phyloP scores from a whole-genome alignment of 192 early-diverging fungal species.

The Coemansia sp. region DNA sequence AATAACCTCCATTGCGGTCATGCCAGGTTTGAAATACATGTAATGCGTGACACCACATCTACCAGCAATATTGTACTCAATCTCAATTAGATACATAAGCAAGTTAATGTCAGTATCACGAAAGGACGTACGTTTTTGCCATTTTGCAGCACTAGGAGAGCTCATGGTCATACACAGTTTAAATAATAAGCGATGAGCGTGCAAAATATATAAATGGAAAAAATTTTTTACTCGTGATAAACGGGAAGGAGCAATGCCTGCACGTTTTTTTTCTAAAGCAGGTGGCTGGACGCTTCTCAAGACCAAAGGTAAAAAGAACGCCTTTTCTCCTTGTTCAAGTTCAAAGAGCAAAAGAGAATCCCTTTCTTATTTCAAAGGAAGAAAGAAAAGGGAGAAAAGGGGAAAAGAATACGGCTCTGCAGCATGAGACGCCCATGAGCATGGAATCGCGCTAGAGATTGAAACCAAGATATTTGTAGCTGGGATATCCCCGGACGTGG shows the following conservation, averaged over 20 bases:
- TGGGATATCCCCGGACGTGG: not conserved
- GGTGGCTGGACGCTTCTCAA: not conserved
- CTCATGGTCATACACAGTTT: not conserved
- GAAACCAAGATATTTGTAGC: not conserved
- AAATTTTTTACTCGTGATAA: not conserved
- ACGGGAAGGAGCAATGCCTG: not conserved
- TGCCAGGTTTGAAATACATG: slow-evolving; percentile 4
- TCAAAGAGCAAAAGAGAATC: not conserved
- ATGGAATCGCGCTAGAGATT: not conserved
- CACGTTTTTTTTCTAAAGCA: not conserved
- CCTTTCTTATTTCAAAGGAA: not conserved
- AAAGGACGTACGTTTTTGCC: not conserved
- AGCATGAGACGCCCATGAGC: not conserved
- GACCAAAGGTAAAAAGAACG: not conserved
- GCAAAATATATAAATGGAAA: not conserved
- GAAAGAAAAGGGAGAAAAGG: not conserved
- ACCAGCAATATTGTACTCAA: slow-evolving; percentile 1
- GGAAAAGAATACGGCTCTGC: not conserved
- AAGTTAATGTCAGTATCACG: not conserved
- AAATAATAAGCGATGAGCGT: not conserved
- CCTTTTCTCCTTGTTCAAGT: not conserved
- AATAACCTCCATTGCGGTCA: not conserved
- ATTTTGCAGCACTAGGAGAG: not conserved
- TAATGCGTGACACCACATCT: not conserved
- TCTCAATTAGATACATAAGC: not conserved